Percentiles rank a stretch among this genome's conserved stretches.
Conservation (phyloP, 2,329 filamentous ascomycete genomes). For the Capronia epimyces region DNA sequence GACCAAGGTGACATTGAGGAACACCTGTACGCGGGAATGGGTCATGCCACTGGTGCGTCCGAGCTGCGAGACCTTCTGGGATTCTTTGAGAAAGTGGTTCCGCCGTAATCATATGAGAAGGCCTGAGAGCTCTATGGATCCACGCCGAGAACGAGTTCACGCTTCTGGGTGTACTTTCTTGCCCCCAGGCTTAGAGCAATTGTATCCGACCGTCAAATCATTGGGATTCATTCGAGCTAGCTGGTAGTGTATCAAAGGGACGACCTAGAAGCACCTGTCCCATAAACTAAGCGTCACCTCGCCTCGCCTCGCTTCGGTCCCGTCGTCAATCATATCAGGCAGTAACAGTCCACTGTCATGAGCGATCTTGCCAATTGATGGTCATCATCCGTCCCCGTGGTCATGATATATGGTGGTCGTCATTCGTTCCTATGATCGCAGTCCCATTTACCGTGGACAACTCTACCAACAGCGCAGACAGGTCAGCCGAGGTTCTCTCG, state of each 20-base stretch:
- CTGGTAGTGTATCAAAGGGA: background rate
- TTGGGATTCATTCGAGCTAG: background rate
- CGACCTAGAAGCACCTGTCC: too few relatives aligned
- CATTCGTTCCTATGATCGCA: background rate
- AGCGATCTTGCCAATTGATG: background rate
- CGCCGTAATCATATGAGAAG: slow-evolving; percentile 10
- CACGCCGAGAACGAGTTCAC: background rate
- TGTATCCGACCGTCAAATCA: background rate
- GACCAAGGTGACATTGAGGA: slow-evolving; percentile 36
- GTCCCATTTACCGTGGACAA: slow-evolving; percentile 11
- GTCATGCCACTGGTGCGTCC: slow-evolving; percentile 40
- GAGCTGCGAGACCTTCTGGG: slow-evolving; percentile 44
- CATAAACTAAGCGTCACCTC: background rate
- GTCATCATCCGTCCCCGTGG: background rate
- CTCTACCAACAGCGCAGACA: background rate
- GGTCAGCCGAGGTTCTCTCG: too few relatives aligned
- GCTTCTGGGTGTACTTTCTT: background rate
- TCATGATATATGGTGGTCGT: background rate
- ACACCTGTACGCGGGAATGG: slow-evolving; percentile 45
- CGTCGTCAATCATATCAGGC: background rate
- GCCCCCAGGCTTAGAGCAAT: background rate
- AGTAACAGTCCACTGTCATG: background rate
- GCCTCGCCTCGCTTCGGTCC: background rate
- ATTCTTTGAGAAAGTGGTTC: slow-evolving; percentile 24
- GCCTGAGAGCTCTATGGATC: too few relatives aligned